A percentile compares a stretch with the other conserved stretches of the same genome.
Evolutionary conservation across 306 rosid genomes (phyloP).

Genomic region (Citrullus colocynthis): DNA sequence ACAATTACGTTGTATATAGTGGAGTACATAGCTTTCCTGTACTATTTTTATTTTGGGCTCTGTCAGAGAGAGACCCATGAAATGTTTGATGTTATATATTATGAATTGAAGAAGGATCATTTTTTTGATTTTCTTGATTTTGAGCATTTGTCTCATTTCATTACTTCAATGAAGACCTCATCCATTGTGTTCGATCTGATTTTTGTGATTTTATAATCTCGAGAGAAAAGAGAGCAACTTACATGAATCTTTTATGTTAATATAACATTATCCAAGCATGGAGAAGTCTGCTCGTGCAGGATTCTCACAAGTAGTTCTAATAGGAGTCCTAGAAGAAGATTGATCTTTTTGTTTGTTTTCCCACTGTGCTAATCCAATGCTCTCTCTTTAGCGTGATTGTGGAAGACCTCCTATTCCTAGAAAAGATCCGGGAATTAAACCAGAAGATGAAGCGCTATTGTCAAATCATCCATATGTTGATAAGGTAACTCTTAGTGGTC

Average conservation of each 20-base stretch:
- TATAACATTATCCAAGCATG: background rate
- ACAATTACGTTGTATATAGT: background rate
- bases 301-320: background rate
- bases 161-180: background rate
- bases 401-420: slow-evolving; percentile 90
- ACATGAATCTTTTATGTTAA: background rate
- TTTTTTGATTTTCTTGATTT: background rate
- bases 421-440: slow-evolving; percentile 75
- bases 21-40: background rate
- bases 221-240: background rate
- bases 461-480: slow-evolving; percentile 92
- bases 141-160: no score
- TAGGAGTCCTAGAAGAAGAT: background rate
- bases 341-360: background rate
- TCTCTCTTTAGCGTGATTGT: slow-evolving; percentile 59
- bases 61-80: background rate
- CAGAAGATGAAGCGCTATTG: slow-evolving; percentile 70
- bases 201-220: background rate
- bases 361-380: slow-evolving; percentile 7
- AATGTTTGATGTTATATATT: background rate
- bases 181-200: background rate
- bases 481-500: slow-evolving; percentile 29
- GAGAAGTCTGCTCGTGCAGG: background rate
- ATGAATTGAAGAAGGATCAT: background rate
- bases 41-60: background rate